Percentiles rank a stretch among this genome's conserved stretches.
Conservation (phyloP, 306 rosid species). For the Prunus davidiana region DNA sequence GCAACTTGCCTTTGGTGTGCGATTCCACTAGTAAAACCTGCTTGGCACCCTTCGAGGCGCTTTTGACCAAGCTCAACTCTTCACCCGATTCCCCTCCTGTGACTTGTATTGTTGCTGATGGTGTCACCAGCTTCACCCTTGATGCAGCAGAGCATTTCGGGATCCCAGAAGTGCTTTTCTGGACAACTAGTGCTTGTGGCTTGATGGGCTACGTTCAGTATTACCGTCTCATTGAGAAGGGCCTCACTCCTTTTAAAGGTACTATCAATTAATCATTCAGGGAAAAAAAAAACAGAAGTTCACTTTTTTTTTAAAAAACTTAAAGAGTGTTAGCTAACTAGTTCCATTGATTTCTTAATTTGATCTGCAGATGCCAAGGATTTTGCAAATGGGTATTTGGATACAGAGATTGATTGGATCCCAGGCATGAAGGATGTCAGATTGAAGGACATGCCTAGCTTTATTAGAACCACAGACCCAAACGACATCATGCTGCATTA, state of each 20-base stretch:
- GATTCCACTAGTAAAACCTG: conserved; percentile 8
- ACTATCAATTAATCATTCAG: neutral
- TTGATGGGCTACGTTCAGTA: conserved; percentile 27
- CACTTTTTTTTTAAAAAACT: no score
- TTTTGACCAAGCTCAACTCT: conserved; percentile 24
- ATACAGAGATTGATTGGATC: conserved; percentile 51
- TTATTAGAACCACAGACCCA: conserved; percentile 54
- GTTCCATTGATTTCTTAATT: neutral
- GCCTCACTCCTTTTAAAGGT: conserved; percentile 39
- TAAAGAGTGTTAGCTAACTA: no score
- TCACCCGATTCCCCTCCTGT: conserved; percentile 9
- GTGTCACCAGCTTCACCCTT: conserved; percentile 33
- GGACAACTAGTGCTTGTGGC: conserved; percentile 44
- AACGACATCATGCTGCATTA: conserved; percentile 38
- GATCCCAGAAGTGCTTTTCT: conserved; percentile 32
- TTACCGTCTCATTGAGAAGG: conserved; percentile 24
- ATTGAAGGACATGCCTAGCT: conserved; percentile 48
- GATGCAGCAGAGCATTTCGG: conserved; percentile 40
- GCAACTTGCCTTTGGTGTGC: conserved; percentile 18
- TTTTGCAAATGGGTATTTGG: conserved; percentile 46
- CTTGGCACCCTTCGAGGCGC: conserved; percentile 24
- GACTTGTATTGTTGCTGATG: conserved; percentile 38
- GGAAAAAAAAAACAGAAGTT: neutral
- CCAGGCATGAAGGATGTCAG: conserved; percentile 53
- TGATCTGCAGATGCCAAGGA: conserved; percentile 35